phyloP scores from a whole-genome alignment of 805 yeast species.

The Myxozyma neglecta region DNA sequence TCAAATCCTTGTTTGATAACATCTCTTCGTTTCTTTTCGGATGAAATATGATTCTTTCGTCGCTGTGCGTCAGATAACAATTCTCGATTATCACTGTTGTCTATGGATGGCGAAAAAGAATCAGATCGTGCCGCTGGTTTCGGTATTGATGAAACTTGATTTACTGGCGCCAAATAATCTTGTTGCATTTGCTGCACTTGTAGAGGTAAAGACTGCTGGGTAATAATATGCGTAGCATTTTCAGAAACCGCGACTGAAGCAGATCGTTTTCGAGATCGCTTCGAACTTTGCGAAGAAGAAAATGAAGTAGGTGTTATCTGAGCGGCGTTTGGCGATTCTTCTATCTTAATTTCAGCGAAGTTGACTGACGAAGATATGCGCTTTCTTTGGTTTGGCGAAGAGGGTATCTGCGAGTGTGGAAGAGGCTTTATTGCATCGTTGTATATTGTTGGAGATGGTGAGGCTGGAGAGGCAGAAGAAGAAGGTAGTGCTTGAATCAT shows the following conservation, averaged over 20 bases:
- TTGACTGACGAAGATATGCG: background rate
- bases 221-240: background rate
- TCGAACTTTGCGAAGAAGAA: background rate
- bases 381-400: background rate
- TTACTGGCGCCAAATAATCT: background rate
- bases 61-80: slow-evolving; percentile 41
- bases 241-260: background rate
- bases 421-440: background rate
- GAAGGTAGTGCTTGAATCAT: background rate
- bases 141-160: background rate
- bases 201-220: background rate
- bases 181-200: no score
- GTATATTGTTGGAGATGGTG: background rate
- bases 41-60: slow-evolving; percentile 43
- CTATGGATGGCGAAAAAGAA: background rate
- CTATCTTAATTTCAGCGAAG: background rate
- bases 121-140: background rate
- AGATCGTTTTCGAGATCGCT: background rate
- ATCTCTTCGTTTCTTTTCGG: slow-evolving; percentile 46
- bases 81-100: slow-evolving; percentile 30
- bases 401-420: background rate
- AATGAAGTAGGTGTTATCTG: background rate
- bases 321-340: background rate
- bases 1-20: slow-evolving; percentile 43
- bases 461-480: background rate